Evolutionary conservation across 805 yeast genomes (phyloP).

Genomic region (Saccharomyces kudriavzevii): DNA sequence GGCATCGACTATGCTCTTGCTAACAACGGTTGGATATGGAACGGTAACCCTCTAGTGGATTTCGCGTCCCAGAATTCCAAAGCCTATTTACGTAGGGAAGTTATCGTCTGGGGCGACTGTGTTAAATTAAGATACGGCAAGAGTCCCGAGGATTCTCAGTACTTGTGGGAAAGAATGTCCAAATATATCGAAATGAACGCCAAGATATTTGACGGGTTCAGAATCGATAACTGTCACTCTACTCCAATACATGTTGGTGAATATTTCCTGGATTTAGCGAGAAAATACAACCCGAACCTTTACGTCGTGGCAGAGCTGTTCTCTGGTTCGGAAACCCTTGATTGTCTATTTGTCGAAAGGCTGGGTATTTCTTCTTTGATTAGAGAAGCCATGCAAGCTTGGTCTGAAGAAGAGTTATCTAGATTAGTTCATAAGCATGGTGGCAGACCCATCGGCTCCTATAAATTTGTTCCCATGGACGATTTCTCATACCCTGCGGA

Average conservation of each 20-base stretch:
- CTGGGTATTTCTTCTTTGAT: slow-evolving; percentile 83
- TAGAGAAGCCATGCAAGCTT: slow-evolving; percentile 96
- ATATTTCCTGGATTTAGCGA: slow-evolving; percentile 76
- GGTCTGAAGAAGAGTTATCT: slow-evolving; percentile 80
- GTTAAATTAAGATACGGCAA: slow-evolving; percentile 83
- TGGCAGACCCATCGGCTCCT: slow-evolving; percentile 91
- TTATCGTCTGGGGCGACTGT: slow-evolving; percentile 96
- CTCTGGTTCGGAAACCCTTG: slow-evolving; percentile 87
- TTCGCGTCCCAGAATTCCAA: slow-evolving; percentile 76
- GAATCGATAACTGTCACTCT: slow-evolving; percentile 93
- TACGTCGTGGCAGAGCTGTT: slow-evolving; percentile 93
- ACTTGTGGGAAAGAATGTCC: slow-evolving; percentile 81
- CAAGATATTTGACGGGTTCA: slow-evolving; percentile 68
- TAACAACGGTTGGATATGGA: slow-evolving; percentile 99
- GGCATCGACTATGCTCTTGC: slow-evolving; percentile 70
- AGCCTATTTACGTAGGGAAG: slow-evolving; percentile 84
- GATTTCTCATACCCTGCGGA: slow-evolving; percentile 60
- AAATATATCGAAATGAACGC: slow-evolving; percentile 70
- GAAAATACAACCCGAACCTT: slow-evolving; percentile 72
- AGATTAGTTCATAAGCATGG: slow-evolving; percentile 85
- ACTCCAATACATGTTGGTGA: slow-evolving; percentile 95
- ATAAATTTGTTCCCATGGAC: slow-evolving; percentile 70
- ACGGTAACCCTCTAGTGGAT: slow-evolving; percentile 86
- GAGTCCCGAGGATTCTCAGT: slow-evolving; percentile 74
- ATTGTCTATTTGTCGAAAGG: slow-evolving; percentile 81